Evolutionary conservation across 2,329 filamentous ascomycete species (phyloP), one percentile per base, ranked within the genome.

Genomic region (Pyrenophora graminea): DNA sequence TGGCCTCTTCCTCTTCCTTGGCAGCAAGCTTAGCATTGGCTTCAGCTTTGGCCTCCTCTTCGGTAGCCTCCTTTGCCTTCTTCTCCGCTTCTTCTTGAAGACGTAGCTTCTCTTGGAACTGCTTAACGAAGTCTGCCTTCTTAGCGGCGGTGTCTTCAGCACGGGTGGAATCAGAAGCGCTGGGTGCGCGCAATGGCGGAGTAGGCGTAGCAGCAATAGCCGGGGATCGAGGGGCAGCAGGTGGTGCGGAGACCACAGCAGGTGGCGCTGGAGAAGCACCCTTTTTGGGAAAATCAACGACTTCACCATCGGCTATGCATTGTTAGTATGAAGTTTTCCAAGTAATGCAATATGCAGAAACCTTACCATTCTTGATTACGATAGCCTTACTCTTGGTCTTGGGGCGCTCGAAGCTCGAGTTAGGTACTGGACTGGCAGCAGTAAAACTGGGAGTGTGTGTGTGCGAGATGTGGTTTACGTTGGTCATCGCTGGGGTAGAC

Each of bases 251-350:
- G 15, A 63, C 60, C 10, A 80, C 64, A n/a, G 68, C 65, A 27
- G 68, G 45, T 13, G 68, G 66, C 19, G 68, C 78, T 17, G 72
- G 72, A 7, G 82, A 72, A 9, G 72, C 65, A 10, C 70, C 53
- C 52, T 73, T 74, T 48, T 76, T 77, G 37, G 83, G 70, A 78
- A 89, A 77, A 80, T 82, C 80, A 62, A 97, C 79, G 25, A 85
- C 84, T 69, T 94, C 90, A 56, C 91, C 92, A 48, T 87, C 82
- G 25, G 87, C 82, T 66, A 90, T 88, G 90, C 94, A 79, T 96
- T 95, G 23, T 54, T 15, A 51, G 41, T n/a, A 15, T 36, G 10
- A 10, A 7, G 4, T 25, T 6, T 23, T n/a, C 15, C 2, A 10
- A 12, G 10, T 30, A 30, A 9, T 30, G 27, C 7, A 30, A 10